Evolutionary conservation across 495 filamentous ascomycete species (phyloP).

Genomic region (Podospora pseudopauciseta): DNA sequence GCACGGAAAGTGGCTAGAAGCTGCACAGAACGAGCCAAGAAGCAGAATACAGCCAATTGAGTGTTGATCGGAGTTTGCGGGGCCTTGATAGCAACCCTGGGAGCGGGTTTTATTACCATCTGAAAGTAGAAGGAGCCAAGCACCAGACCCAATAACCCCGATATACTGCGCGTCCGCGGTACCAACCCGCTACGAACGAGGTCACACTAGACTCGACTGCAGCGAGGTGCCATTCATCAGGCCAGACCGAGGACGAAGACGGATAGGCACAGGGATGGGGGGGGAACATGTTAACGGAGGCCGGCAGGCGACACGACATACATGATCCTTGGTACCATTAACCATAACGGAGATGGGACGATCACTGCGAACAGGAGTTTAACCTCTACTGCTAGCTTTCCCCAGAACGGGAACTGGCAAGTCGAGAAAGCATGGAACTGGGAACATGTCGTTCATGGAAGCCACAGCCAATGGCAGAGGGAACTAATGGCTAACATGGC

Average conservation of each 20-base stretch:
- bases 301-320: background rate
- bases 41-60: constrained; percentile 8
- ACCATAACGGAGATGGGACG: background rate
- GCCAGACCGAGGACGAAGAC: constrained; percentile 8
- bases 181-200: constrained; percentile 4
- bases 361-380: background rate
- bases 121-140: constrained; percentile 28
- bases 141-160: constrained; percentile 10
- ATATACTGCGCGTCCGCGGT: constrained; percentile 1
- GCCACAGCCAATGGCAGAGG: constrained; percentile 12
- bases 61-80: background rate
- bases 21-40: constrained; percentile 16
- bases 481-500: constrained; percentile 1
- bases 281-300: background rate
- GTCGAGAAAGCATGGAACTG: background rate
- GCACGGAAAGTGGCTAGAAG: constrained; percentile 24
- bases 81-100: constrained; percentile 10
- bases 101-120: constrained; percentile 13
- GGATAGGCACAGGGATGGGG: constrained; percentile 4
- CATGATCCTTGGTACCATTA: background rate
- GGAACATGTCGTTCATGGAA: background rate
- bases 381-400: constrained; percentile 8
- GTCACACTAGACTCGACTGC: background rate
- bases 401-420: background rate
- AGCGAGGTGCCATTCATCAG: background rate